phyloP scores from a whole-genome alignment of 2,329 filamentous ascomycete genomes.

The Massarina eburnea region DNA sequence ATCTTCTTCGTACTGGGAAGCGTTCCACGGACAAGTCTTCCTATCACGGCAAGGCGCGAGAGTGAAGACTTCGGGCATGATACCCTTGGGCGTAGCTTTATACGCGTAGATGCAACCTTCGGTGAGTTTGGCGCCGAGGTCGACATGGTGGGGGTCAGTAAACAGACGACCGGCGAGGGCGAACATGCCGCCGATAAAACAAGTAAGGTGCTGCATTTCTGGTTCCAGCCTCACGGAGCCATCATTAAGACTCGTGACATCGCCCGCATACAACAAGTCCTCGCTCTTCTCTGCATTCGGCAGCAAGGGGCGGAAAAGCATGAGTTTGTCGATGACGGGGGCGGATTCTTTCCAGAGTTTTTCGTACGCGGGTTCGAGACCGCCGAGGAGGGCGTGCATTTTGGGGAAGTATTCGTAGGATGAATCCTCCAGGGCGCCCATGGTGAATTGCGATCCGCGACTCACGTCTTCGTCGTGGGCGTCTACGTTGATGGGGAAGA shows the following conservation, averaged over 20 bases:
- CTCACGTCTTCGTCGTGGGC: slow-evolving; percentile 31
- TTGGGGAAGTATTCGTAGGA: slow-evolving; percentile 45
- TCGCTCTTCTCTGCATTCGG: slow-evolving; percentile 26
- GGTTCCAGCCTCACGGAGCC: slow-evolving; percentile 38
- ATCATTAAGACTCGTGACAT: slow-evolving; percentile 29
- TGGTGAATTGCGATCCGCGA: slow-evolving; percentile 31
- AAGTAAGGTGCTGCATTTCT: slow-evolving; percentile 60
- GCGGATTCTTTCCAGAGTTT: slow-evolving; percentile 59
- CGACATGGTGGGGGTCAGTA: slow-evolving; percentile 53
- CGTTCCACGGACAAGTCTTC: slow-evolving; percentile 55
- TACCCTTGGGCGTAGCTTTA: slow-evolving; percentile 55
- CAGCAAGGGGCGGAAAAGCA: slow-evolving; percentile 51
- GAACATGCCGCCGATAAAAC: slow-evolving; percentile 65
- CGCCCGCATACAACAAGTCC: slow-evolving; percentile 36
- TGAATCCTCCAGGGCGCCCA: slow-evolving; percentile 43
- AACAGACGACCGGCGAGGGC: slow-evolving; percentile 61
- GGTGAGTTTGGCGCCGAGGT: slow-evolving; percentile 59
- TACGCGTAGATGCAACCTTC: slow-evolving; percentile 66
- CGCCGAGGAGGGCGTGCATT: slow-evolving; percentile 40
- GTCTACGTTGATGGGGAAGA: slow-evolving; percentile 46
- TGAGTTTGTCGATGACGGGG: slow-evolving; percentile 48
- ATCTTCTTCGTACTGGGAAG: slow-evolving; percentile 51
- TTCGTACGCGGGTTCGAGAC: slow-evolving; percentile 49
- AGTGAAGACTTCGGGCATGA: slow-evolving; percentile 63
- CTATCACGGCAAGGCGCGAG: slow-evolving; percentile 51